Percentiles rank a stretch among this genome's conserved stretches.
These are phyloP conservation scores for Torulaspora pretoriensis DNA, from an alignment of 1,139 yeast species.

Conservation along the genomic window DNA sequence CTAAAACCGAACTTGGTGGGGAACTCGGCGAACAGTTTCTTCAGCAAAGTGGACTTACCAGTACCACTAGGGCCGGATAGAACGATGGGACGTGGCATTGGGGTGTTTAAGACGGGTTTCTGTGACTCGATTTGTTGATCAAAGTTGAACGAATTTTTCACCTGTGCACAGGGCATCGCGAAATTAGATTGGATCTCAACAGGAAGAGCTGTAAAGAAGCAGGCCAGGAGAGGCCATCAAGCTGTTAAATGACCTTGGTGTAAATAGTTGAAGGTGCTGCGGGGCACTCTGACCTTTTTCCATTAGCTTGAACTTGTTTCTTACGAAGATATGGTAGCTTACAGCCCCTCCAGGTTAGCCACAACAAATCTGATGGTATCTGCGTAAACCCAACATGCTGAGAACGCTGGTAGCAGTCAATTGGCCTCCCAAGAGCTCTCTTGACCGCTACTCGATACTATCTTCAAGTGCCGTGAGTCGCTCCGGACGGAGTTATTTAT, in stretches of 20 bases:
- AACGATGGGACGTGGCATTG: slow-evolving; percentile 71
- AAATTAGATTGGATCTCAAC: not conserved
- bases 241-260: not conserved
- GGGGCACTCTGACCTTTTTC: not conserved
- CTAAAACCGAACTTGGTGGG: slow-evolving; percentile 91
- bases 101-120: not conserved
- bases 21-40: slow-evolving; percentile 82
- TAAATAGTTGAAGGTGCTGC: no score
- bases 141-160: slow-evolving; percentile 1
- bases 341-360: not conserved
- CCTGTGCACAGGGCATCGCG: slow-evolving; percentile 3
- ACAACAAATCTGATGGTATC: not conserved
- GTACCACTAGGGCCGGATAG: slow-evolving; percentile 97
- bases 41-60: slow-evolving; percentile 91
- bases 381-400: not conserved
- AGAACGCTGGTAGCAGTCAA: not conserved
- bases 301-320: not conserved
- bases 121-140: not conserved
- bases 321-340: not conserved
- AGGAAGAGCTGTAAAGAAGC: not conserved
- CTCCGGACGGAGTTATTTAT: not conserved
- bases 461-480: not conserved
- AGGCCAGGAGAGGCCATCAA: not conserved
- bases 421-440: not conserved
- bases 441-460: not conserved